Percentiles rank a stretch among this genome's conserved stretches.
These are phyloP conservation scores for Prorocentrum cordatum DNA, from an alignment of 169 alveolate genomes.

Conservation along the genomic window DNA sequence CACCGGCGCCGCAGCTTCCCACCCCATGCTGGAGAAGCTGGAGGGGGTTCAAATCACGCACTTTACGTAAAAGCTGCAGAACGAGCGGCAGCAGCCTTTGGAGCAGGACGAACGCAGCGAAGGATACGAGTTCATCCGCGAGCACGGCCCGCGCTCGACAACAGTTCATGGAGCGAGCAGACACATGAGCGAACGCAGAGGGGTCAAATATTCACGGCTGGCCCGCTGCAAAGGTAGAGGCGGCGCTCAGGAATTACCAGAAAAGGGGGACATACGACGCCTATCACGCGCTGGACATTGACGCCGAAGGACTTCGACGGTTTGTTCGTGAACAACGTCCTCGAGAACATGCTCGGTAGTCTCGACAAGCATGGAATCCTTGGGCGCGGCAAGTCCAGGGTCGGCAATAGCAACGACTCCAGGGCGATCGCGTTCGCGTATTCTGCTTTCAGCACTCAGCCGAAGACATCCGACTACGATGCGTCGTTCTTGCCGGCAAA, in stretches of 20 bases:
- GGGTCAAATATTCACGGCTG: not conserved
- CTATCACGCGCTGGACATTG: not conserved
- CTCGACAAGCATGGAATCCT: no score
- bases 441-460: no score
- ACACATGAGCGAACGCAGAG: not conserved
- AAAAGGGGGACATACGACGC: not conserved
- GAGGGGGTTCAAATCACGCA: no score
- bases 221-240: not conserved
- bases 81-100: not conserved
- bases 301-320: not conserved
- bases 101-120: not conserved
- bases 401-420: no score
- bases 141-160: not conserved
- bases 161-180: slow-evolving; percentile 7
- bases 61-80: no score
- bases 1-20: no score
- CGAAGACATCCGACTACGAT: no score
- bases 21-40: no score
- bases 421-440: no score
- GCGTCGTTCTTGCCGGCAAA: no score
- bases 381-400: no score
- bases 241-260: not conserved
- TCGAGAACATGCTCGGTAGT: no score
- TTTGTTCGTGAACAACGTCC: not conserved
- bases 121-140: not conserved